phyloP scores from a whole-genome alignment of 164 flowering plant species.

The Brasenia schreberi region DNA sequence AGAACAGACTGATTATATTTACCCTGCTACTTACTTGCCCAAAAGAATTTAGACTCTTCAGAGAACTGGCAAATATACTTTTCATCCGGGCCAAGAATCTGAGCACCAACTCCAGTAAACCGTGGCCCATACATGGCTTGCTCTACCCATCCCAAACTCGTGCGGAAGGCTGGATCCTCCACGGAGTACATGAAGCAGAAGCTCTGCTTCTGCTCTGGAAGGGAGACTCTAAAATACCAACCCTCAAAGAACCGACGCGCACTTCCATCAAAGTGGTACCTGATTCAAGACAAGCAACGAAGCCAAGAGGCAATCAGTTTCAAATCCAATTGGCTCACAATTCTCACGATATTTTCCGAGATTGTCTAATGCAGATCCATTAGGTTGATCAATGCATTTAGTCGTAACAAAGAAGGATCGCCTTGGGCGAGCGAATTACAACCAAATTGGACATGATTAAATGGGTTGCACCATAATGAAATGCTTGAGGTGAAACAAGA shows the following conservation, averaged over 20 bases:
- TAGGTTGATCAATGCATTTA: neutral
- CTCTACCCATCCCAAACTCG: slow-evolving; percentile 35
- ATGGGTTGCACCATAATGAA: too few relatives aligned
- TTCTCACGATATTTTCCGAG: neutral
- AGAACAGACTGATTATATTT: neutral
- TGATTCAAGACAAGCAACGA: slow-evolving; percentile 8
- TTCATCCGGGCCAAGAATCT: slow-evolving; percentile 90
- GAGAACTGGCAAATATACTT: slow-evolving; percentile 78
- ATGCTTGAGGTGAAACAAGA: too few relatives aligned
- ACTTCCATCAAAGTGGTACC: slow-evolving; percentile 87
- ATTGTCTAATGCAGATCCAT: neutral
- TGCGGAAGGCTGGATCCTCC: slow-evolving; percentile 74
- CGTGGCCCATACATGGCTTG: slow-evolving; percentile 54
- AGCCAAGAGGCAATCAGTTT: too few relatives aligned
- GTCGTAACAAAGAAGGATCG: neutral
- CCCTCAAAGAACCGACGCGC: slow-evolving; percentile 77
- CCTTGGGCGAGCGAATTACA: too few relatives aligned
- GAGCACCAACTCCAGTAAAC: slow-evolving; percentile 87
- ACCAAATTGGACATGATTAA: too few relatives aligned
- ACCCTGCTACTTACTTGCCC: slow-evolving; percentile 70
- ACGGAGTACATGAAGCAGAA: slow-evolving; percentile 96
- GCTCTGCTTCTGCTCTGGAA: slow-evolving; percentile 70
- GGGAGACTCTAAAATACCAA: slow-evolving; percentile 91
- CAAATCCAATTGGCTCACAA: too few relatives aligned
- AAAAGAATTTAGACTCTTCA: slow-evolving; percentile 60